phyloP scores from a whole-genome alignment of 1,139 yeast genomes.

The Kurtzmaniella quercitrusa region DNA sequence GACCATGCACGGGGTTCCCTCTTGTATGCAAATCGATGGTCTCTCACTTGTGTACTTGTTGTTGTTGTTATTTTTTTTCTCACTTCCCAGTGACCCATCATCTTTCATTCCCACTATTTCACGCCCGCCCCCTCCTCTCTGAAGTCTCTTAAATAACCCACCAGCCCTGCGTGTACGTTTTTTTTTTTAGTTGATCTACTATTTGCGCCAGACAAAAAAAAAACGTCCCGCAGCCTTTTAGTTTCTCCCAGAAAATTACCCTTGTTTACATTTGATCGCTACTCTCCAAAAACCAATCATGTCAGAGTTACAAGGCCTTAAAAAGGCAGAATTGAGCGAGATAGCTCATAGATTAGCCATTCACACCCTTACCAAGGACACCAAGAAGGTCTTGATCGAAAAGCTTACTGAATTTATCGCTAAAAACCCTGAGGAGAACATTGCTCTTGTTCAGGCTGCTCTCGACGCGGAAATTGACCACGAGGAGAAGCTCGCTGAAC shows the following conservation, averaged over 20 bases:
- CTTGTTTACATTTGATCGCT: constrained; percentile 4
- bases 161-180: background rate
- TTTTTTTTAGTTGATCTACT: background rate
- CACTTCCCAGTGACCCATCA: background rate
- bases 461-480: constrained; percentile 12
- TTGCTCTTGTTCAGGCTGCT: constrained; percentile 22
- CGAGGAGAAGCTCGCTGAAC: constrained; percentile 7
- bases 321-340: constrained; percentile 37
- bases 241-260: background rate
- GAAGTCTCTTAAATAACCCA: too few species aligned
- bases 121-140: too few species aligned
- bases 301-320: constrained; percentile 28
- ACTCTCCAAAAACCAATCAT: constrained; percentile 11
- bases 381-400: constrained; percentile 40
- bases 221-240: background rate
- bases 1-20: too few species aligned
- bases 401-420: constrained; percentile 37
- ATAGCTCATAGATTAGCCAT: constrained; percentile 35
- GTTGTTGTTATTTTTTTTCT: too few species aligned
- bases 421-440: constrained; percentile 36
- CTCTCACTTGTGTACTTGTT: background rate
- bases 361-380: constrained; percentile 34
- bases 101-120: background rate
- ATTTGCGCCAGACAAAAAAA: background rate
- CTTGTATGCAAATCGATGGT: too few species aligned